Evolutionary conservation across 176 grass and related monocot species (phyloP), one percentile per base, ranked within the genome.

Genomic region (Calamus simplicifolius): DNA sequence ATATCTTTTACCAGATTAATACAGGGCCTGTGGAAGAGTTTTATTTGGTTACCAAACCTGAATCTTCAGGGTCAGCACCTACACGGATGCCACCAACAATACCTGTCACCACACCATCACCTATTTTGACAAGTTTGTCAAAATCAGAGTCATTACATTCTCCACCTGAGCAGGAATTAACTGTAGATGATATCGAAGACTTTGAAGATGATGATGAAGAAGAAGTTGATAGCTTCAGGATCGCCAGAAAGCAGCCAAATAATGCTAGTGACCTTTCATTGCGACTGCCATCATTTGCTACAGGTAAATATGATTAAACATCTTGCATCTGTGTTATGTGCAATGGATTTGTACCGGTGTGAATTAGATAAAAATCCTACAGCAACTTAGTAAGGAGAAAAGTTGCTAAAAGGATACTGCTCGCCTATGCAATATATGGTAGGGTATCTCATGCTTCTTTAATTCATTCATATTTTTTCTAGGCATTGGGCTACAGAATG

Each of bases 171-270:
- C 85, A 86, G 70, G 93, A 91, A 61, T 78, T 97, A 59, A 91
- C 93, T 26, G 63, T 97, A 57, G 93, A 91, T 88, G 93, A 97
- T 70, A 97, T 97, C 67, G 93, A 97, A 68, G 84, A 97, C 68
- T 91, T 97, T 66, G 93, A 97, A 29, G 81, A 97, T 78, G 79
- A 23, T 23, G 21, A 82, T 6, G 89, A 85, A 23, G 86, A 90
- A 30, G 77, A 84, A 51, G 72, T 97, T 6, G 73, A 80, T 80
- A 85, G 69, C 62, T 62, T 79, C 66, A 85, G 78, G 79, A 74
- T 70, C 75, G 79, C 86, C 64, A 85, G 81, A 80, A 76, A 69
- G 65, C 84, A 85, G 62, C 75, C 75, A 74, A 83, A 65, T 59
- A 81, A 85, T 77, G 81, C 69, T 50, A 85, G 61, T 16, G 87